Base-by-base conservation (phyloP, 163 green algal genomes). In the Chloromonas sp. region DNA sequence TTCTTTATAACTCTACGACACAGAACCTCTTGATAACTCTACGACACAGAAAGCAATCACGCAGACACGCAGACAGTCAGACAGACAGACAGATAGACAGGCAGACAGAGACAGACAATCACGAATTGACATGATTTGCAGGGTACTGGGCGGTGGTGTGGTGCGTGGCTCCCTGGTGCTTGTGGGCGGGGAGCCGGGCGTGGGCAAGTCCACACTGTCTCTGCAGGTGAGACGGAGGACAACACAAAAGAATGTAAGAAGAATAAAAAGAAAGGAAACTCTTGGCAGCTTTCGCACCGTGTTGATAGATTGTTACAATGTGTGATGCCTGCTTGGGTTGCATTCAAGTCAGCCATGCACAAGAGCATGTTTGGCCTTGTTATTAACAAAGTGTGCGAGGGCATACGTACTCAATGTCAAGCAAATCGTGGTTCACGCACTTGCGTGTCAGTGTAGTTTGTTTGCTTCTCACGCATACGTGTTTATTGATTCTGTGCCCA, bases 131-230 rank as follows among this genome's bases (percentile, higher is more conserved):
- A 83, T 36, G 1, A 36, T 15, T 3, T 80, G 58, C 87, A 90
- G 95, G 0, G 97, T 99, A 57, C 90, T 99, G 61, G 96, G 97
- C 60, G 97, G 97, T 0, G 97, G 97, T 0, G 86, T 99, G 58
- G 94, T 98, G 60, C 92, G 92, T 3, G 96, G 96, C 0, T 95
- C 92, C 8, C 87, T 99, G 74, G 93, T 97, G 61, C 91, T 99
- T 0, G 90, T 99, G 5, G 96, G 95, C 0, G 97, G 97, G 0
- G 97, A 99, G 61, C 97, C 97, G 5, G 97, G 97, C 1, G 93
- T 99, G 14, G 97, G 97, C 87, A 99, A 99, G 88, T 95, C 88
- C 81, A 99, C 97, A 1, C 90, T 99, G 61, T 91, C 98, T 83
- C 92, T 99, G 71, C 96, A 99, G 91, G 89, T 98, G 76, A 74